Evolutionary conservation across 176 grass and related monocot species (phyloP).

Genomic region (Oryza nivara): DNA sequence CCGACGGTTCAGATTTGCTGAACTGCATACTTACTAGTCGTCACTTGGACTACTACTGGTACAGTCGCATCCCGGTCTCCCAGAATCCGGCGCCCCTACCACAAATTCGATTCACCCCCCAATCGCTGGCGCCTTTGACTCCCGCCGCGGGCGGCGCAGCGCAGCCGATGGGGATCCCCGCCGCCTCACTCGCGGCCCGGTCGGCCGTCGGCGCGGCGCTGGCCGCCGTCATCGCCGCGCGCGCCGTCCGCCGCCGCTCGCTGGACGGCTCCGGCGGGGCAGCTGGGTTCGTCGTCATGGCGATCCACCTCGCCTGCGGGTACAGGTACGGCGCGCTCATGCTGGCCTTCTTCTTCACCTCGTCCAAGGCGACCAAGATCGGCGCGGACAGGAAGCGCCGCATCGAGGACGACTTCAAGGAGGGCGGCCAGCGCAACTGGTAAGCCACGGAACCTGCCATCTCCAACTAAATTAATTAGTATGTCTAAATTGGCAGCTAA

Average conservation of each 20-base stretch:
- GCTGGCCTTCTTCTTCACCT: conserved; percentile 81
- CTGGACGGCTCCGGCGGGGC: conserved; percentile 66
- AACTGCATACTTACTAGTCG: background rate
- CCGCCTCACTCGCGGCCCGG: conserved; percentile 46
- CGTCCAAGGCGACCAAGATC: conserved; percentile 80
- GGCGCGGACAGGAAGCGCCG: conserved; percentile 73
- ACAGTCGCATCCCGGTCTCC: background rate
- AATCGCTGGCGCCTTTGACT: background rate
- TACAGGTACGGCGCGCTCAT: conserved; percentile 84
- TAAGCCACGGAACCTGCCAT: conserved; percentile 8
- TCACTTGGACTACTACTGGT: no score
- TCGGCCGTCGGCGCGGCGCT: conserved; percentile 46
- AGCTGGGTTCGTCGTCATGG: conserved; percentile 80
- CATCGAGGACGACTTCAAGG: conserved; percentile 79
- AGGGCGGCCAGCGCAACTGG: conserved; percentile 93
- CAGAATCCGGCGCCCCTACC: background rate
- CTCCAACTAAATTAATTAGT: conserved; percentile 12
- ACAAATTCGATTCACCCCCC: background rate
- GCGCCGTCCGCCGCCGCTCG: conserved; percentile 61
- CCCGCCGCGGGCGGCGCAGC: background rate
- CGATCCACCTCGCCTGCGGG: conserved; percentile 68
- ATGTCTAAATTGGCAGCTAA: background rate
- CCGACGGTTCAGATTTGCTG: background rate
- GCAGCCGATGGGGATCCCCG: conserved; percentile 30
- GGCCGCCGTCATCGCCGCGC: conserved; percentile 51